Evolutionary conservation across 768 basidiomycete genomes (phyloP), one percentile per base, ranked within the genome.

Genomic region (Serendipita indica): DNA sequence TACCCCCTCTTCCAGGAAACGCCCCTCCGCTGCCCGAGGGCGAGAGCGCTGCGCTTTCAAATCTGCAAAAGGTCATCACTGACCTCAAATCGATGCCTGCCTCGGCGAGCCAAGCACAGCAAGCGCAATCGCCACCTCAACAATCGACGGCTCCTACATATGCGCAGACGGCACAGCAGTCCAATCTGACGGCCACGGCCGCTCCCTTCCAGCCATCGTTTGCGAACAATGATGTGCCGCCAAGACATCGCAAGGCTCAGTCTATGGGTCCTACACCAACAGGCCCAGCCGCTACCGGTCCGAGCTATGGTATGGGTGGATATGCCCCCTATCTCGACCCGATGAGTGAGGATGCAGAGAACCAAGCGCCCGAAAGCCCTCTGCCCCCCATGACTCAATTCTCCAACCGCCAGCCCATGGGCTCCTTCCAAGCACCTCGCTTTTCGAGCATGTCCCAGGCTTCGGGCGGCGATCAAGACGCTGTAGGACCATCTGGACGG

Each of bases 51-150:
- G 88, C 86, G 16, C 74, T 91, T 60, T 86, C 85, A 61, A 89
- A 88, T 28, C 79, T 97, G 57, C 91, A 97, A 67, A 82, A 89
- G 60, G 85, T 96, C 69, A 97, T 97, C 64, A 87, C 87, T 59
- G 92, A 97, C 70, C 76, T 96, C 63, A 94, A 91, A 77, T 84
- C 85, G 16, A 78, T 89, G 2, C 74, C 80, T 57, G 57, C 67
- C 39, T 63, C 69, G 33, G 70, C 66, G 64, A 72, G 77, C 39
- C 75, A 79, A 66, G 72, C 78, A 62, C 70, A 72, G 14, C 81
- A 81, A 62, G 65, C 61, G 20, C 65, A 64, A 7, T 64, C 67
- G 33, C 57, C 33, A 34, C 13, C 35, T 32, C 62, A 54, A 25
- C 39, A 28, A 25, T 39, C 57, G 33, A 33, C 49, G 12, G 49